Percentiles rank a stretch among this genome's conserved stretches.
These are phyloP conservation scores for Diddensiella santjacobensis DNA, from an alignment of 805 yeast genomes.

Conservation along the genomic window DNA sequence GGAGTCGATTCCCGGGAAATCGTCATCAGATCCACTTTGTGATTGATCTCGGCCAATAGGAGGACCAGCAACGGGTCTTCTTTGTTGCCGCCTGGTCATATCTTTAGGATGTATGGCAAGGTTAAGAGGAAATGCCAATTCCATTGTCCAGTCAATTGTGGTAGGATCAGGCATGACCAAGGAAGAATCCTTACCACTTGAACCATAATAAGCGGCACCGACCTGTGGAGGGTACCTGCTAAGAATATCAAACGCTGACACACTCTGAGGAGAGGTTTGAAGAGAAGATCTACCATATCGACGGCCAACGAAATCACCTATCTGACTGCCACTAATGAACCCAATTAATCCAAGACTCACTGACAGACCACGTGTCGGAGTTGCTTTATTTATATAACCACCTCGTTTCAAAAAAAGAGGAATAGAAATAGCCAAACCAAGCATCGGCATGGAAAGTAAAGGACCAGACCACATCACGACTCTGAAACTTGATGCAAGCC, in stretches of 20 bases:
- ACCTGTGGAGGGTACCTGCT: slow-evolving; percentile 20
- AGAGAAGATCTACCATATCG: slow-evolving; percentile 8
- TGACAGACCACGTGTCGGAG: slow-evolving; percentile 13
- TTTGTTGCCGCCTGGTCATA: not conserved
- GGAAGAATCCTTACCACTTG: slow-evolving; percentile 16
- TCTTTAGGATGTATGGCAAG: slow-evolving; percentile 9
- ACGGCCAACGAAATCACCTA: slow-evolving; percentile 12
- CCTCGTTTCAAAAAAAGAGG: slow-evolving; percentile 13
- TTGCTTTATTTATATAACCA: slow-evolving; percentile 13
- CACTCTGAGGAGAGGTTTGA: slow-evolving; percentile 9
- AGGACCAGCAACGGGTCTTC: not conserved
- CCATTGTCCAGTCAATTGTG: slow-evolving; percentile 21
- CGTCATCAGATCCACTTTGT: not conserved
- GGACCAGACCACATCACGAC: slow-evolving; percentile 13
- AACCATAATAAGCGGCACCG: slow-evolving; percentile 20
- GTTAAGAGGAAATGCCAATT: slow-evolving; percentile 21
- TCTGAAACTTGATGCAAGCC: slow-evolving; percentile 15
- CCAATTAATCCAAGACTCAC: slow-evolving; percentile 19
- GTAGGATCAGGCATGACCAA: slow-evolving; percentile 22
- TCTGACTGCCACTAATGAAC: slow-evolving; percentile 15
- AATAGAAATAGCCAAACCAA: slow-evolving; percentile 15
- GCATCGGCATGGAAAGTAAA: slow-evolving; percentile 14
- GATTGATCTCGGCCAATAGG: not conserved
- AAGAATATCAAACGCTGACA: slow-evolving; percentile 12
- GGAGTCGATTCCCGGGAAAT: not conserved